Percentiles rank a stretch among this genome's conserved stretches.
Conservation (phyloP, 768 basidiomycete genomes). For the Lentinula sp. region DNA sequence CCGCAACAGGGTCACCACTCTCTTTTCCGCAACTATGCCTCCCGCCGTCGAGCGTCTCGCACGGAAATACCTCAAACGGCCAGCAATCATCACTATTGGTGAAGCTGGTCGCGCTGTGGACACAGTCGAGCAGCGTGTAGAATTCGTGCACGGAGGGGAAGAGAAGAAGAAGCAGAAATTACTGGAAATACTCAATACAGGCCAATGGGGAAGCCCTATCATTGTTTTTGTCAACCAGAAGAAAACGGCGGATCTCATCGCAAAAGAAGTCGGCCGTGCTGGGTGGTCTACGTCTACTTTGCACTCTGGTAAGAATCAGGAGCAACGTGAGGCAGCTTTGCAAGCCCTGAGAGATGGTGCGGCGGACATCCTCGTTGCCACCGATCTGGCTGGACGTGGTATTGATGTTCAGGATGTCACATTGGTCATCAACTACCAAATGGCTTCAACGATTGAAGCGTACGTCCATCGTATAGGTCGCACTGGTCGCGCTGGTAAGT, state of each 20-base stretch:
- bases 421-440: slow-evolving; percentile 96
- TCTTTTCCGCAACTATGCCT: slow-evolving; percentile 99
- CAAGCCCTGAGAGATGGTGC: slow-evolving; percentile 83
- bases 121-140: slow-evolving; percentile 94
- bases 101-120: slow-evolving; percentile 97
- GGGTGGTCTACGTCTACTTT: slow-evolving; percentile 91
- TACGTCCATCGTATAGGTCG: slow-evolving; percentile 99
- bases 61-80: slow-evolving; percentile 87
- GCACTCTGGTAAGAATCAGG: slow-evolving; percentile 97
- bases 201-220: slow-evolving; percentile 80
- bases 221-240: slow-evolving; percentile 99
- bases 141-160: slow-evolving; percentile 89
- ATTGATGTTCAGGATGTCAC: slow-evolving; percentile 98
- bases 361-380: slow-evolving; percentile 88
- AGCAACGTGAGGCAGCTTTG: slow-evolving; percentile 91
- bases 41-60: slow-evolving; percentile 93
- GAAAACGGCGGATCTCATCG: slow-evolving; percentile 98
- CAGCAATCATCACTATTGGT: slow-evolving; percentile 96
- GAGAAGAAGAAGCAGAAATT: slow-evolving; percentile 91
- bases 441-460: slow-evolving; percentile 93
- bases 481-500: slow-evolving; percentile 96
- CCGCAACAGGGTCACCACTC: slow-evolving; percentile 84
- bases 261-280: slow-evolving; percentile 86
- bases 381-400: slow-evolving; percentile 96
- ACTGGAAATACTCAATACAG: slow-evolving; percentile 90